phyloP scores from a whole-genome alignment of 306 rosid genomes.

The Citrullus mucosospermus region DNA sequence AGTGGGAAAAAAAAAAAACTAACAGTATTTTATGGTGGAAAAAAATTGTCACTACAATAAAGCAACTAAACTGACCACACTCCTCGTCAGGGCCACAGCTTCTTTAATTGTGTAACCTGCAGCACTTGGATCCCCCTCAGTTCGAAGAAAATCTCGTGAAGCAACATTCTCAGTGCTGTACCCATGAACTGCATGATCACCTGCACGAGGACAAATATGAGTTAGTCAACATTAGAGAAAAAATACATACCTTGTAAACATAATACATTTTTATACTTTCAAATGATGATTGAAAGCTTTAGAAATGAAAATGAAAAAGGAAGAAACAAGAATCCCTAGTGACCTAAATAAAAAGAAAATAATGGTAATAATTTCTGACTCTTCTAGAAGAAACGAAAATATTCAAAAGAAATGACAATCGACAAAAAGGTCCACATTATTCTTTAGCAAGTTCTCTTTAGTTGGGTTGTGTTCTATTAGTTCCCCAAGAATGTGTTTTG shows the following conservation, averaged over 20 bases:
- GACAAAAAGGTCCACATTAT: not conserved
- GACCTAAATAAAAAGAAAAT: not conserved
- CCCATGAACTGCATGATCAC: conserved; percentile 13
- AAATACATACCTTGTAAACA: not conserved
- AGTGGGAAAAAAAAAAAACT: not conserved
- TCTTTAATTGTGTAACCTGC: conserved; percentile 89
- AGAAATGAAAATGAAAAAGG: not conserved
- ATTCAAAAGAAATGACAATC: not conserved
- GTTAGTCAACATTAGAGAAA: not conserved
- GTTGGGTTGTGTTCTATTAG: not conserved
- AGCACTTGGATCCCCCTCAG: conserved; percentile 88
- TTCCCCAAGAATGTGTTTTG: not conserved
- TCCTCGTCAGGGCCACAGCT: conserved; percentile 67
- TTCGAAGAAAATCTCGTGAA: conserved; percentile 73
- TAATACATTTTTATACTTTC: not conserved
- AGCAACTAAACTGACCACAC: conserved; percentile 58
- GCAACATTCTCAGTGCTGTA: conserved; percentile 29
- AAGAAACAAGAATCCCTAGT: not conserved
- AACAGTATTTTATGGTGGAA: not conserved
- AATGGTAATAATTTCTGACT: not conserved
- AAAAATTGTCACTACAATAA: not conserved
- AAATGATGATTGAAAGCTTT: not conserved
- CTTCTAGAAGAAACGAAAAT: not conserved
- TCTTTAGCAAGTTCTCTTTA: not conserved
- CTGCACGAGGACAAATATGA: conserved; percentile 2